A percentile compares a stretch with the other conserved stretches of the same genome.
These are phyloP conservation scores for Davidsoniella virescens DNA, from an alignment of 2,329 filamentous ascomycete species.

Conservation along the genomic window DNA sequence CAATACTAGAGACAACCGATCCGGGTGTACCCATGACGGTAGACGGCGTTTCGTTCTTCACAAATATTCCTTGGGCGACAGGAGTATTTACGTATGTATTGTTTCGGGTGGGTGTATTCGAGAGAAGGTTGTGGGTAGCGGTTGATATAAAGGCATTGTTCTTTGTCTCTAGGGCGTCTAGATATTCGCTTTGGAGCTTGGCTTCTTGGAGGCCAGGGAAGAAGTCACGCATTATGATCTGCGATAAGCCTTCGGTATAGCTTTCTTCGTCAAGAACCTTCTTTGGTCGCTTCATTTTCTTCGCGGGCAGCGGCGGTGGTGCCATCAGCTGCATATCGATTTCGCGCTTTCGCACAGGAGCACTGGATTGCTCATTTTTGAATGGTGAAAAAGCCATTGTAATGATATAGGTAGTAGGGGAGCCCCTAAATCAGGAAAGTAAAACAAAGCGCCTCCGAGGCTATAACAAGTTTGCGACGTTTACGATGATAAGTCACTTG, in stretches of 20 bases:
- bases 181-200: constrained; percentile 77
- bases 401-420: no score
- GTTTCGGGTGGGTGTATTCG: constrained; percentile 44
- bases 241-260: constrained; percentile 77
- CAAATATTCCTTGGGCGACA: constrained; percentile 36
- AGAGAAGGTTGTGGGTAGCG: constrained; percentile 53
- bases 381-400: not conserved
- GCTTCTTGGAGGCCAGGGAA: constrained; percentile 82
- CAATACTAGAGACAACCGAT: not conserved
- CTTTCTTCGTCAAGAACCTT: constrained; percentile 85
- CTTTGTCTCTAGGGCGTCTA: constrained; percentile 77
- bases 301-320: constrained; percentile 70
- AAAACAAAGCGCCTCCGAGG: no score
- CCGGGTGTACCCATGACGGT: constrained; percentile 4
- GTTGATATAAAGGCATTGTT: constrained; percentile 75
- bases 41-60: constrained; percentile 39
- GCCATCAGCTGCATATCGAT: constrained; percentile 57
- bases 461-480: no score
- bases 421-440: no score
- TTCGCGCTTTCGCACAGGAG: constrained; percentile 51
- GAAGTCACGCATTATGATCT: constrained; percentile 93
- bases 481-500: not conserved
- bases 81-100: not conserved
- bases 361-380: constrained; percentile 26
- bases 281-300: constrained; percentile 80